Evolutionary conservation across 2,329 filamentous ascomycete species (phyloP).

Genomic region (Penicillium sp.): DNA sequence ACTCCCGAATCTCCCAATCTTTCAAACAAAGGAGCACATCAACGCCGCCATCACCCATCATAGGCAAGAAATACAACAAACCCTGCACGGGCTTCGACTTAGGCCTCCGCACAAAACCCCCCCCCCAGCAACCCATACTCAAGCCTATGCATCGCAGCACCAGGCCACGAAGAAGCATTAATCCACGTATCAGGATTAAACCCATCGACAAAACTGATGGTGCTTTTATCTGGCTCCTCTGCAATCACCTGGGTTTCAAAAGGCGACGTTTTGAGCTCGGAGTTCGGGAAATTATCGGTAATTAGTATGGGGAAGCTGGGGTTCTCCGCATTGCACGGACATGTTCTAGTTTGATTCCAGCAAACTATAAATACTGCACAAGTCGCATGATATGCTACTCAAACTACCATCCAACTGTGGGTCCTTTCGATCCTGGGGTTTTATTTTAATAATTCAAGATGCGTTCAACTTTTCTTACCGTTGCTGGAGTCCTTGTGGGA

Average conservation of each 20-base stretch:
- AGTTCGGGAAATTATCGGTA: not conserved
- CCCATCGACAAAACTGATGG: constrained; percentile 21
- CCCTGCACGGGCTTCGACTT: constrained; percentile 13
- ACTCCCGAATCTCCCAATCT: constrained; percentile 6
- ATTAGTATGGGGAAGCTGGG: not conserved
- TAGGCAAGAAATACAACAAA: constrained; percentile 17
- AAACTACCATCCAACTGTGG: not conserved
- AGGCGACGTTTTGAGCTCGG: too few species aligned
- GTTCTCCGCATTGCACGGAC: not conserved
- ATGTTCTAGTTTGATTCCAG: not conserved
- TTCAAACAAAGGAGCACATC: constrained; percentile 21
- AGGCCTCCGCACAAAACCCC: constrained; percentile 14
- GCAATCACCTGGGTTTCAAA: too few species aligned
- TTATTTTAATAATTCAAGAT: not conserved
- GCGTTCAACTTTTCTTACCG: not conserved
- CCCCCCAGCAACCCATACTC: constrained; percentile 16
- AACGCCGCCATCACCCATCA: constrained; percentile 10
- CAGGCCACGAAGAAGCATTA: constrained; percentile 13
- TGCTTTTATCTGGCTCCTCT: constrained; percentile 25
- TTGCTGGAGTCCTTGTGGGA: not conserved
- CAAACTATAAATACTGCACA: not conserved
- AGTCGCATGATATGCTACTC: not conserved
- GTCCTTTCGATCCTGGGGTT: not conserved
- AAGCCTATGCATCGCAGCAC: not conserved
- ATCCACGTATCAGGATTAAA: constrained; percentile 18